Evolutionary conservation across 768 basidiomycete genomes (phyloP).

Genomic region (Pleurotus pulmonarius): DNA sequence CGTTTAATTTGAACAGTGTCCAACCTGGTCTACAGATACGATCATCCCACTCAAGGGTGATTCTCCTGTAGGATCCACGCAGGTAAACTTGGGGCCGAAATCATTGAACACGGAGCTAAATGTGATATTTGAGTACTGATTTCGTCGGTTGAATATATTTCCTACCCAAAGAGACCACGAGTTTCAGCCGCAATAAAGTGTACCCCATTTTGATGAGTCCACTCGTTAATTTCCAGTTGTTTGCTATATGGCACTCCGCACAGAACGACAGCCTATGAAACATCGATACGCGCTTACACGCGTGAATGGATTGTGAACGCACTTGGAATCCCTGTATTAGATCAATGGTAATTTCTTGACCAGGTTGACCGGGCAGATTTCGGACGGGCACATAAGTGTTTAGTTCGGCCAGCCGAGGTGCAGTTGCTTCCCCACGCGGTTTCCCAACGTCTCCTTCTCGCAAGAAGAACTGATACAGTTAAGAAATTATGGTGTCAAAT

Average conservation of each 20-base stretch:
- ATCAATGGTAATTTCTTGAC: slow-evolving; percentile 76
- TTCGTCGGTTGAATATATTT: not conserved
- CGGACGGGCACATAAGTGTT: slow-evolving; percentile 96
- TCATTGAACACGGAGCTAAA: slow-evolving; percentile 90
- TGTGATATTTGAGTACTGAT: not conserved
- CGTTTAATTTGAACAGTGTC: slow-evolving; percentile 7
- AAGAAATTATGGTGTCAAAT: slow-evolving; percentile 12
- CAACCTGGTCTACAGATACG: slow-evolving; percentile 85
- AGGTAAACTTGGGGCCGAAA: slow-evolving; percentile 92
- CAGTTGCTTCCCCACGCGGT: slow-evolving; percentile 79
- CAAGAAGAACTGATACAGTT: slow-evolving; percentile 77
- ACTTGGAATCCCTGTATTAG: slow-evolving; percentile 89
- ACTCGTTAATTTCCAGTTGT: slow-evolving; percentile 94
- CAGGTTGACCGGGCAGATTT: slow-evolving; percentile 72
- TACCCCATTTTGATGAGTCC: slow-evolving; percentile 86
- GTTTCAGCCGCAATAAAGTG: slow-evolving; percentile 92
- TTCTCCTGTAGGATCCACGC: slow-evolving; percentile 98
- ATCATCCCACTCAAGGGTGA: slow-evolving; percentile 93
- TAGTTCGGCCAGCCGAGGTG: slow-evolving; percentile 87
- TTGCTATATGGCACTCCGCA: slow-evolving; percentile 74
- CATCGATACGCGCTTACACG: slow-evolving; percentile 9
- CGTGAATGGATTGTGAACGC: slow-evolving; percentile 16
- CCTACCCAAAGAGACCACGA: slow-evolving; percentile 90
- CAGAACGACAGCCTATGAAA: slow-evolving; percentile 77
- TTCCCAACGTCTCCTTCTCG: slow-evolving; percentile 85